Conservation (phyloP, 2,329 filamentous ascomycete species). For the Didymella segeticola region DNA sequence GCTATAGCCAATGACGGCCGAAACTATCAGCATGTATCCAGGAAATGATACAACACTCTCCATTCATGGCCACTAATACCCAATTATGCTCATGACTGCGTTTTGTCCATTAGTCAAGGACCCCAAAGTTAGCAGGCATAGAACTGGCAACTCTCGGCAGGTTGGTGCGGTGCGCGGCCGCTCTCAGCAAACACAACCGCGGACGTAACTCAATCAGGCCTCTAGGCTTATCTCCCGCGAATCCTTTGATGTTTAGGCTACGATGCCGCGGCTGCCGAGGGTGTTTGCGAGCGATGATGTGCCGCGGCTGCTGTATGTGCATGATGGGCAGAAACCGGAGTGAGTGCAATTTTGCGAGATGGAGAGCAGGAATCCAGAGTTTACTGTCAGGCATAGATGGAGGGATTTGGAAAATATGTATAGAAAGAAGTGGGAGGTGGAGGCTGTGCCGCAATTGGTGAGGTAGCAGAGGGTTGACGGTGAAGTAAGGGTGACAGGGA, state of each 20-base stretch:
- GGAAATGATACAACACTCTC: no score
- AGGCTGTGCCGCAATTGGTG: conserved; percentile 10
- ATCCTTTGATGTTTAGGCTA: conserved; percentile 21
- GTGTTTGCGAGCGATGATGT: conserved; percentile 1
- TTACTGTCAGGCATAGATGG: conserved; percentile 1
- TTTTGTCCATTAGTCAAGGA: no score
- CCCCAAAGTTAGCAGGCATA: no score
- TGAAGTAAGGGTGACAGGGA: neutral
- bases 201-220: no score
- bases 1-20: no score
- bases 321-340: conserved; percentile 20
- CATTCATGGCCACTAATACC: no score
- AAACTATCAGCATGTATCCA: no score
- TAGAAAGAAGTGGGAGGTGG: conserved; percentile 10
- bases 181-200: no score
- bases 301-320: conserved; percentile 7
- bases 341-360: neutral
- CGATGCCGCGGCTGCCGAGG: conserved; percentile 10
- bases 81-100: no score
- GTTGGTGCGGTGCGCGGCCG: no score
- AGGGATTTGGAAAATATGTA: conserved; percentile 9
- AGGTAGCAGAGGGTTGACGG: conserved; percentile 4
- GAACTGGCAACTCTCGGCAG: no score
- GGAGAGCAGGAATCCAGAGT: neutral
- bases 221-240: no score